These are phyloP conservation scores for Plasmodium adleri DNA, from an alignment of 169 alveolate genomes.

Conservation along the genomic window DNA sequence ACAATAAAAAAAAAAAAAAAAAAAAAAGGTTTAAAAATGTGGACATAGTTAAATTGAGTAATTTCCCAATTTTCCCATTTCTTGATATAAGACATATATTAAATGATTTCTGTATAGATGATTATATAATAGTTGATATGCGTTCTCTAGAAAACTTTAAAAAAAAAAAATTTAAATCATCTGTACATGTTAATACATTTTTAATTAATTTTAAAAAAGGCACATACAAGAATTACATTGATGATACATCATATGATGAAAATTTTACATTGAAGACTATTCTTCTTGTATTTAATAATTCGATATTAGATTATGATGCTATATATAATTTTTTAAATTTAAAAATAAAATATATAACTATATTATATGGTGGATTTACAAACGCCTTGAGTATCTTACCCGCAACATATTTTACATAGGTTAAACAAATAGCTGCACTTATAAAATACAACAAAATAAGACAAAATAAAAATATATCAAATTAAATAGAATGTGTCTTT, in stretches of 20 bases:
- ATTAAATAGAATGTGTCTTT: too few species aligned
- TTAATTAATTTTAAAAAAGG: slow-evolving; percentile 65
- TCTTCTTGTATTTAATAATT: slow-evolving; percentile 19
- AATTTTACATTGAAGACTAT: slow-evolving; percentile 37
- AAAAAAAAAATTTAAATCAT: slow-evolving; percentile 41
- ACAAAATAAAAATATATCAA: too few species aligned
- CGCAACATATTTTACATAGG: slow-evolving; percentile 30
- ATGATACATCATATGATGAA: slow-evolving; percentile 20
- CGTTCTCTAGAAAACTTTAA: slow-evolving; percentile 41
- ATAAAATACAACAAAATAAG: too few species aligned
- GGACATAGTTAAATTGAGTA: slow-evolving; percentile 14
- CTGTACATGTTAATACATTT: slow-evolving; percentile 68
- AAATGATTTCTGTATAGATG: slow-evolving; percentile 27
- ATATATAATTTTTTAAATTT: slow-evolving; percentile 67
- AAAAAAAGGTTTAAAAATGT: slow-evolving; percentile 33
- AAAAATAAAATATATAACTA: slow-evolving; percentile 55
- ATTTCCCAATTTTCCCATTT: slow-evolving; percentile 67
- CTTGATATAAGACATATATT: slow-evolving; percentile 22
- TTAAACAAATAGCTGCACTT: too few species aligned
- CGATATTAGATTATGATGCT: slow-evolving; percentile 34
- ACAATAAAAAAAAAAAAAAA: slow-evolving; percentile 19
- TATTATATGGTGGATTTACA: slow-evolving; percentile 47
- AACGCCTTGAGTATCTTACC: slow-evolving; percentile 47
- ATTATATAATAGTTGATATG: slow-evolving; percentile 43
- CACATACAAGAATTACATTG: slow-evolving; percentile 30